phyloP scores from a whole-genome alignment of 352 stramenopile species.

The Discostella stelligera region DNA sequence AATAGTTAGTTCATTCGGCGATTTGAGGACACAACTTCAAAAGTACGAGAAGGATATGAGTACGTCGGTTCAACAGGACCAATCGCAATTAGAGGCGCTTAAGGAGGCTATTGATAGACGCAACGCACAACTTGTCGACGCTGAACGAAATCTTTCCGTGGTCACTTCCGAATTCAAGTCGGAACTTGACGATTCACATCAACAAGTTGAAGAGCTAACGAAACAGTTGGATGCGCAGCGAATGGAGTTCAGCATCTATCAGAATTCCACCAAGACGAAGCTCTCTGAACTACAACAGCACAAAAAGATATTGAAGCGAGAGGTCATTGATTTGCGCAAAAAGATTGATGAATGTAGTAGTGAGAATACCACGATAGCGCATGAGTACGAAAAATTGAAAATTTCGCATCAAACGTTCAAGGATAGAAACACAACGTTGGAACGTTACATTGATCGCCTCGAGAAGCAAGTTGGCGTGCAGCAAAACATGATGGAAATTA shows the following conservation, averaged over 20 bases:
- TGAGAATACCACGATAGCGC: constrained; percentile 57
- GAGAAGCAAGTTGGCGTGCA: constrained; percentile 77
- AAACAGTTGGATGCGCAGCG: constrained; percentile 67
- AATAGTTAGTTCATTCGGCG: constrained; percentile 31
- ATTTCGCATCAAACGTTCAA: constrained; percentile 56
- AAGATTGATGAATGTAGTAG: constrained; percentile 68
- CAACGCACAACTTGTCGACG: constrained; percentile 38
- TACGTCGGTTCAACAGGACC: constrained; percentile 53
- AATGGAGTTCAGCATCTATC: constrained; percentile 79
- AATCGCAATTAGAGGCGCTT: constrained; percentile 53
- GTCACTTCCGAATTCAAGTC: constrained; percentile 32
- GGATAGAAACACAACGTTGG: constrained; percentile 63
- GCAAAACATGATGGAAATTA: constrained; percentile 57
- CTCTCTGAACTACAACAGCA: constrained; percentile 67
- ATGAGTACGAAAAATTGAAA: constrained; percentile 58
- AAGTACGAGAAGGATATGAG: constrained; percentile 45
- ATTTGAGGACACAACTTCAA: constrained; percentile 36
- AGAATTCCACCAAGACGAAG: constrained; percentile 70
- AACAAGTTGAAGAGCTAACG: constrained; percentile 59
- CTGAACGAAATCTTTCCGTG: constrained; percentile 41
- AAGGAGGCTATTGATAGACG: constrained; percentile 49
- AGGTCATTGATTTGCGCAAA: constrained; percentile 75
- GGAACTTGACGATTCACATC: constrained; percentile 44
- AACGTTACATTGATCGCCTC: constrained; percentile 75
- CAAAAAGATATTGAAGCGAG: constrained; percentile 81